These are phyloP conservation scores for Pholiota molesta DNA, from an alignment of 768 basidiomycete species.

Conservation along the genomic window DNA sequence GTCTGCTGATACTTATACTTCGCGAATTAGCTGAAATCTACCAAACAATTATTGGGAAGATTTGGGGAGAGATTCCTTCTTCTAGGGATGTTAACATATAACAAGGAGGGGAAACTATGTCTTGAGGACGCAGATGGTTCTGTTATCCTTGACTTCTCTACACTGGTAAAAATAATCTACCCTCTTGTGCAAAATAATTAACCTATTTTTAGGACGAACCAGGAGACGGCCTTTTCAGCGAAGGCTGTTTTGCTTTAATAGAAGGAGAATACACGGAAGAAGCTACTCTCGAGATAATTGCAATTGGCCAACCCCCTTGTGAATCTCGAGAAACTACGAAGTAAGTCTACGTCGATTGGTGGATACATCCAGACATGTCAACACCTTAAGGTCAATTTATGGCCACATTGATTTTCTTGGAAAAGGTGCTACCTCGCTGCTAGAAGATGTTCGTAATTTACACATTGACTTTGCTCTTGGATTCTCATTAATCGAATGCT, in stretches of 20 bases:
- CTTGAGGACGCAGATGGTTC: slow-evolving; percentile 93
- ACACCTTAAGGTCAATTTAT: slow-evolving; percentile 75
- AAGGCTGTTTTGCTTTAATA: slow-evolving; percentile 92
- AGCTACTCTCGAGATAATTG: slow-evolving; percentile 83
- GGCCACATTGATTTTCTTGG: slow-evolving; percentile 98
- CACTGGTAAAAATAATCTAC: slow-evolving; percentile 58
- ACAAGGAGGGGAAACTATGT: slow-evolving; percentile 88
- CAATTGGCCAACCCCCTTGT: slow-evolving; percentile 97
- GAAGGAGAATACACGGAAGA: slow-evolving; percentile 98
- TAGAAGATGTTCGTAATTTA: slow-evolving; percentile 77
- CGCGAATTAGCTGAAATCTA: slow-evolving; percentile 76
- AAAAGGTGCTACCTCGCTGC: slow-evolving; percentile 85
- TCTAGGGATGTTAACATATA: slow-evolving; percentile 88
- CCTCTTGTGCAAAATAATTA: background rate
- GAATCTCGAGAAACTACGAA: slow-evolving; percentile 85
- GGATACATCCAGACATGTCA: slow-evolving; percentile 10
- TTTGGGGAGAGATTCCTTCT: slow-evolving; percentile 89
- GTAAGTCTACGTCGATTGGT: slow-evolving; percentile 40
- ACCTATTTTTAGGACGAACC: slow-evolving; percentile 66
- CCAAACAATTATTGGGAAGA: slow-evolving; percentile 92
- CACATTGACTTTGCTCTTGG: slow-evolving; percentile 1
- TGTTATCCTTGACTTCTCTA: slow-evolving; percentile 87
- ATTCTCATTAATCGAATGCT: background rate
- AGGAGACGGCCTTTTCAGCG: slow-evolving; percentile 94
- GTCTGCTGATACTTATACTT: background rate